Conservation (phyloP, 805 yeast species). For the Limtongia smithiae region DNA sequence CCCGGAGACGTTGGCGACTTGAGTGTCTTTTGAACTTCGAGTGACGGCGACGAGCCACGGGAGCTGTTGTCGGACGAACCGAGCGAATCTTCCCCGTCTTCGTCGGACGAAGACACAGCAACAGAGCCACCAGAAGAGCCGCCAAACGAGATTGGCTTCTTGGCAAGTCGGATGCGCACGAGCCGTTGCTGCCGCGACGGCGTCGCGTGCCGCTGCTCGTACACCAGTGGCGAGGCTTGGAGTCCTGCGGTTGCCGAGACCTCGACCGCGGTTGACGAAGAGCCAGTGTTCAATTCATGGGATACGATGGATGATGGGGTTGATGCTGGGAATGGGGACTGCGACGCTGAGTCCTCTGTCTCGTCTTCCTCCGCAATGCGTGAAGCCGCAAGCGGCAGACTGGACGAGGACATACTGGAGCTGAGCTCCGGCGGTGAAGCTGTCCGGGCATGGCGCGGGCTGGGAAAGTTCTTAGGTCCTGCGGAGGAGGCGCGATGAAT, state of each 20-base stretch:
- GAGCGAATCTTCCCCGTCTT: slow-evolving; percentile 1
- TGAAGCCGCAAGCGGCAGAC: background rate
- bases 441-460: no score
- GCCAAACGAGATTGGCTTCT: background rate
- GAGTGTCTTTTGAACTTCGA: slow-evolving; percentile 5
- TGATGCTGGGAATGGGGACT: background rate
- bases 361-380: slow-evolving; percentile 15
- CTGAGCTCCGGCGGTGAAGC: no score
- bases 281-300: no score
- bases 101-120: background rate
- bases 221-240: no score
- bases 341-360: background rate
- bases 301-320: background rate
- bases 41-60: slow-evolving; percentile 3
- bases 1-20: slow-evolving; percentile 26
- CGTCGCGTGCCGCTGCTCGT: background rate
- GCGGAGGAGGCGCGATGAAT: no score
- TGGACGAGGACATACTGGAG: no score
- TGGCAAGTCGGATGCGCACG: slow-evolving; percentile 13
- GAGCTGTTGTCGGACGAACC: background rate
- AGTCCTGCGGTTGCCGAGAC: no score
- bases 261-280: no score
- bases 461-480: background rate
- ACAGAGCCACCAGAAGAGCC: no score
- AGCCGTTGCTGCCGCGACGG: slow-evolving; percentile 10